phyloP scores from a whole-genome alignment of 176 grass and related monocot species.

The Eleusine indica region DNA sequence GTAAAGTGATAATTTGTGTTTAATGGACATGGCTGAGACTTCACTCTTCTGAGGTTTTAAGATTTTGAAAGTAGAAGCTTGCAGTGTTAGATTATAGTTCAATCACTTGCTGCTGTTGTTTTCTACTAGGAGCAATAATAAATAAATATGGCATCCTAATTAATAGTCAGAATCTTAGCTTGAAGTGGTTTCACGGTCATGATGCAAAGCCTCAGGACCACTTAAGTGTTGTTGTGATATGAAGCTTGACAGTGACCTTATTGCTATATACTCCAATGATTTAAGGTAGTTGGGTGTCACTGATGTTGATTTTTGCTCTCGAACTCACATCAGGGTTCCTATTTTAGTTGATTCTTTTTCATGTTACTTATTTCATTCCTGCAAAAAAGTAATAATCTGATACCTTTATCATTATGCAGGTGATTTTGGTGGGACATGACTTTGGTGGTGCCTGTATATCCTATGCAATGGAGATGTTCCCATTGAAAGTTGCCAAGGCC shows the following conservation, averaged over 20 bases:
- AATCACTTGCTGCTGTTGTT: neutral
- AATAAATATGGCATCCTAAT: neutral
- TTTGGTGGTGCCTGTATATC: conserved; percentile 90
- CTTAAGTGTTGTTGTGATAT: conserved; percentile 4
- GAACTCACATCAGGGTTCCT: conserved; percentile 20
- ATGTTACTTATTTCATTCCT: neutral
- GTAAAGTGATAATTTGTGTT: neutral
- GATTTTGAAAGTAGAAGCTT: neutral
- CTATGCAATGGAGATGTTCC: conserved; percentile 83
- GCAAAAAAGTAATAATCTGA: neutral
- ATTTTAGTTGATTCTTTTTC: conserved; percentile 12
- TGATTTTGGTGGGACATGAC: conserved; percentile 94
- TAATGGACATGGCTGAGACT: neutral
- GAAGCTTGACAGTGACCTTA: neutral
- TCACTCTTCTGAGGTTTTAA: neutral
- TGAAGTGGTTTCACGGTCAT: neutral
- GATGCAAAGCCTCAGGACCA: neutral
- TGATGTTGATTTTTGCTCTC: conserved; percentile 15
- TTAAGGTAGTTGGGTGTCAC: neutral
- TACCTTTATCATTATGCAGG: conserved; percentile 51
- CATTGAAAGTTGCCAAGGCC: conserved; percentile 76
- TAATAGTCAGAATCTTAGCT: neutral
- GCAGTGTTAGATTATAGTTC: neutral
- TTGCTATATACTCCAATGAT: conserved; percentile 13
- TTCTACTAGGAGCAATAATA: neutral